phyloP scores from a whole-genome alignment of 169 alveolate species.

The Theileria luwenshuni region DNA sequence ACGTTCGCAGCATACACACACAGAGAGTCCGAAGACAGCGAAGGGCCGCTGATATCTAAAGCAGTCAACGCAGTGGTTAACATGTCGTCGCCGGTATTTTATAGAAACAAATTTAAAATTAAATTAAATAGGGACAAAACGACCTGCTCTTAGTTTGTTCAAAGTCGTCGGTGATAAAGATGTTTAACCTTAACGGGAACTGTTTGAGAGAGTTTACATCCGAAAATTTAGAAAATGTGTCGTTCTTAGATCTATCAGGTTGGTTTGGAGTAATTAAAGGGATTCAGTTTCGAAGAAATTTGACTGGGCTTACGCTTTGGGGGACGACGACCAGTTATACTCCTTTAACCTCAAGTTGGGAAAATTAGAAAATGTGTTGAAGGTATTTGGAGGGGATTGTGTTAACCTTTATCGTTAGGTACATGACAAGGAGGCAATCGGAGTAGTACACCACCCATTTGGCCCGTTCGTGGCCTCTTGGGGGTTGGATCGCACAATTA shows the following conservation, averaged over 20 bases:
- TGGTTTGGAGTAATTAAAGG: conserved; percentile 2
- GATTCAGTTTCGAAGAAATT: conserved; percentile 66
- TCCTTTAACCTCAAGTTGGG: conserved; percentile 70
- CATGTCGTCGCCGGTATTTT: conserved; percentile 8
- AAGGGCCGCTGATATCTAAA: conserved; percentile 26
- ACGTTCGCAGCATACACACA: conserved; percentile 71
- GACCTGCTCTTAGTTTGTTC: conserved; percentile 74
- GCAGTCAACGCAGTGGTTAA: conserved; percentile 44
- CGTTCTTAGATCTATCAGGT: conserved; percentile 62
- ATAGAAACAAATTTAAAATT: conserved; percentile 30
- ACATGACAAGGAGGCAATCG: conserved; percentile 68
- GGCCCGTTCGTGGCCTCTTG: conserved; percentile 55
- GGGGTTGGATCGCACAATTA: conserved; percentile 67
- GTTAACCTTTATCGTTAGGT: conserved; percentile 1
- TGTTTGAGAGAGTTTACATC: conserved; percentile 63
- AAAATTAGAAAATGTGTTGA: conserved; percentile 58
- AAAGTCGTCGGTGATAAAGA: conserved; percentile 66
- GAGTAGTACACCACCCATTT: conserved; percentile 63
- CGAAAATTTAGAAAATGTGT: conserved; percentile 38
- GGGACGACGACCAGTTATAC: conserved; percentile 70
- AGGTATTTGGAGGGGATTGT: conserved; percentile 45
- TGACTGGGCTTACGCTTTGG: conserved; percentile 74
- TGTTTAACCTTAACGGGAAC: conserved; percentile 73
- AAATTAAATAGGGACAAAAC: conserved; percentile 57
- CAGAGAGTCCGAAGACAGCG: conserved; percentile 27